These are phyloP conservation scores for Daldinia sp. DNA, from an alignment of 2,329 filamentous ascomycete species.

Conservation along the genomic window DNA sequence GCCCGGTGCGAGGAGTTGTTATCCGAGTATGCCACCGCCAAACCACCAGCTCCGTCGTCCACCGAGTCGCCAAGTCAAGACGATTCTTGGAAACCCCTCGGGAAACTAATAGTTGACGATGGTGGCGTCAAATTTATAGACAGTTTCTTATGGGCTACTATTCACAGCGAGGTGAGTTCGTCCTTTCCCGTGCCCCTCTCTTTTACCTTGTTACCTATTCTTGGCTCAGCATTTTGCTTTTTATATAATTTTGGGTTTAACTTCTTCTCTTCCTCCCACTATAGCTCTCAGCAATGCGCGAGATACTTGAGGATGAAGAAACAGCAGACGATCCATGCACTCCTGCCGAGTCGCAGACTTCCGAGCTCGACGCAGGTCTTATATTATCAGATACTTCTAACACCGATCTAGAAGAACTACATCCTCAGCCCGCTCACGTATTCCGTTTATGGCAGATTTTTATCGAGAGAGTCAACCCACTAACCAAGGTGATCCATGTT, in stretches of 20 bases:
- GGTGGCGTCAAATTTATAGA: constrained; percentile 65
- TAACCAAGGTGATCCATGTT: constrained; percentile 67
- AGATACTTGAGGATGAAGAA: constrained; percentile 64
- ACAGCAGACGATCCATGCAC: constrained; percentile 53
- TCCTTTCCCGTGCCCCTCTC: neutral
- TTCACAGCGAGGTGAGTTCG: constrained; percentile 63
- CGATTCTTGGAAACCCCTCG: constrained; percentile 55
- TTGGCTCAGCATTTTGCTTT: neutral
- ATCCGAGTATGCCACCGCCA: constrained; percentile 61
- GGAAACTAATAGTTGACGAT: constrained; percentile 65
- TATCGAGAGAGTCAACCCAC: constrained; percentile 76
- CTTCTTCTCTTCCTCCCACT: constrained; percentile 24
- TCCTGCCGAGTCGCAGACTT: constrained; percentile 56
- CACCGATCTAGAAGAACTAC: constrained; percentile 58
- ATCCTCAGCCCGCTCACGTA: constrained; percentile 71
- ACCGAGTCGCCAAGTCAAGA: constrained; percentile 41
- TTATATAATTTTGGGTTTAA: constrained; percentile 8
- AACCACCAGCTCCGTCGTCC: constrained; percentile 37
- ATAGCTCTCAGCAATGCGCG: constrained; percentile 67
- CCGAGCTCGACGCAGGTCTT: constrained; percentile 62
- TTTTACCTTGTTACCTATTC: neutral
- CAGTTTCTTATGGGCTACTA: constrained; percentile 61
- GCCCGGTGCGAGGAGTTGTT: constrained; percentile 66
- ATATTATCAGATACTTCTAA: constrained; percentile 55
- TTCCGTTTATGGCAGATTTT: constrained; percentile 79